A percentile compares a stretch with the other conserved stretches of the same genome.
phyloP scores from a whole-genome alignment of 164 flowering plant genomes.

The Magnolia officinalis region DNA sequence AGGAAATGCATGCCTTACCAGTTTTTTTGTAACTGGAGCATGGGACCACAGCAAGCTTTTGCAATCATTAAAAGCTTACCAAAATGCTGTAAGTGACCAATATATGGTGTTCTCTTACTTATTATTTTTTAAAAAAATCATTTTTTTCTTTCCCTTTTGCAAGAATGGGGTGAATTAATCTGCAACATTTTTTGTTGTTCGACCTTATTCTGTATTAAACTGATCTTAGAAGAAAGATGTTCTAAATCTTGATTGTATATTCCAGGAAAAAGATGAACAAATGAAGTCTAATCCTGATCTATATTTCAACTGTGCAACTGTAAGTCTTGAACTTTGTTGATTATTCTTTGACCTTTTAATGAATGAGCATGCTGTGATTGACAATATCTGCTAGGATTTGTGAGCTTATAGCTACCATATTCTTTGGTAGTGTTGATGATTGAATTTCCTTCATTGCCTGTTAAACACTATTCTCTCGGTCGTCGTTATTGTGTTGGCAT shows the following conservation, averaged over 20 bases:
- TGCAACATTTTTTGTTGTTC: not conserved
- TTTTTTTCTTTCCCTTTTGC: not conserved
- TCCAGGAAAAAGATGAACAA: constrained; percentile 83
- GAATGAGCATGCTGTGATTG: not conserved
- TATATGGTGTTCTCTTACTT: not conserved
- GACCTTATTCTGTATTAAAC: not conserved
- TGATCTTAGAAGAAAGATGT: constrained; percentile 9
- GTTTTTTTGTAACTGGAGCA: constrained; percentile 83
- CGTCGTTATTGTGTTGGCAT: too few relatives aligned
- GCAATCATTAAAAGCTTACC: constrained; percentile 81
- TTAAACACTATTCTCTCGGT: too few relatives aligned
- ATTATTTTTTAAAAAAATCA: not conserved
- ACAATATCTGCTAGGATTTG: too few relatives aligned
- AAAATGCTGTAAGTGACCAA: constrained; percentile 66
- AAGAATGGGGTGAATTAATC: not conserved
- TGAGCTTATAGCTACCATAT: too few relatives aligned
- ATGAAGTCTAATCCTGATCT: constrained; percentile 82
- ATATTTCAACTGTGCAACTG: constrained; percentile 84
- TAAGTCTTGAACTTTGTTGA: constrained; percentile 28
- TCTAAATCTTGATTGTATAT: constrained; percentile 9
- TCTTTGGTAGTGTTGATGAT: too few relatives aligned
- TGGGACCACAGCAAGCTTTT: constrained; percentile 77
- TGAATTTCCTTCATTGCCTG: too few relatives aligned
- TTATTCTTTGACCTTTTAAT: not conserved
- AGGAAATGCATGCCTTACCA: constrained; percentile 87